phyloP scores from a whole-genome alignment of 805 yeast species.

The Cyberlindnera misumaiensis region DNA sequence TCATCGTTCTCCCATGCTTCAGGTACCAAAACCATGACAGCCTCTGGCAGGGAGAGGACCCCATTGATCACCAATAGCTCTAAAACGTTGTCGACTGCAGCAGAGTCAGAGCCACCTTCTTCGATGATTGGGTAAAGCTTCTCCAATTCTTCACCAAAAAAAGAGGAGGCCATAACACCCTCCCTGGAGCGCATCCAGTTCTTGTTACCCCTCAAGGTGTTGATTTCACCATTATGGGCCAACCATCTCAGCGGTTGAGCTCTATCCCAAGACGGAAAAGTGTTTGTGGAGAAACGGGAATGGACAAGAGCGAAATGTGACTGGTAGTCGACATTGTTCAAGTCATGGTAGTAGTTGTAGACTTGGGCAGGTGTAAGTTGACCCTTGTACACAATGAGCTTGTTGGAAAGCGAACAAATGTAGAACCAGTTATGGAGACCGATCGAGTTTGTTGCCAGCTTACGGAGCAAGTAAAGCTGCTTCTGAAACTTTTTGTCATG shows the following conservation, averaged over 20 bases:
- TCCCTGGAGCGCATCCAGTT: conserved; percentile 99
- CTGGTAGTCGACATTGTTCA: conserved; percentile 84
- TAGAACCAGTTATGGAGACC: conserved; percentile 97
- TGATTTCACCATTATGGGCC: conserved; percentile 98
- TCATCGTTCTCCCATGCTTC: conserved; percentile 95
- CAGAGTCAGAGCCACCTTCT: conserved; percentile 98
- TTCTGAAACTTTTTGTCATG: conserved; percentile 70
- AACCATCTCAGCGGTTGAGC: conserved; percentile 97
- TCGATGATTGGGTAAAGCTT: conserved; percentile 91
- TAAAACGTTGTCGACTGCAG: conserved; percentile 92
- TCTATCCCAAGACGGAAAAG: conserved; percentile 99
- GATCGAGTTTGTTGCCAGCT: conserved; percentile 83
- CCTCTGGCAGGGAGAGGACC: conserved; percentile 87
- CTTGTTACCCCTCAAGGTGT: conserved; percentile 94
- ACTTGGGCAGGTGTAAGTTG: conserved; percentile 96
- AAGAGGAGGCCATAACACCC: conserved; percentile 85
- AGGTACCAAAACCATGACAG: conserved; percentile 93
- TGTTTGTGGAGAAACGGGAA: conserved; percentile 94
- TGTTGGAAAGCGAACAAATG: conserved; percentile 84
- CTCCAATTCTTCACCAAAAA: conserved; percentile 89
- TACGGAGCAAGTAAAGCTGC: conserved; percentile 78
- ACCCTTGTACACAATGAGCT: conserved; percentile 93
- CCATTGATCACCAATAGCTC: conserved; percentile 91
- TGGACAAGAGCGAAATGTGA: conserved; percentile 95
- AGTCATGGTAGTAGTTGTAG: conserved; percentile 88